Percentiles rank a stretch among this genome's conserved stretches.
Conservation (phyloP, 306 rosid species). For the Corylus heterophylla region DNA sequence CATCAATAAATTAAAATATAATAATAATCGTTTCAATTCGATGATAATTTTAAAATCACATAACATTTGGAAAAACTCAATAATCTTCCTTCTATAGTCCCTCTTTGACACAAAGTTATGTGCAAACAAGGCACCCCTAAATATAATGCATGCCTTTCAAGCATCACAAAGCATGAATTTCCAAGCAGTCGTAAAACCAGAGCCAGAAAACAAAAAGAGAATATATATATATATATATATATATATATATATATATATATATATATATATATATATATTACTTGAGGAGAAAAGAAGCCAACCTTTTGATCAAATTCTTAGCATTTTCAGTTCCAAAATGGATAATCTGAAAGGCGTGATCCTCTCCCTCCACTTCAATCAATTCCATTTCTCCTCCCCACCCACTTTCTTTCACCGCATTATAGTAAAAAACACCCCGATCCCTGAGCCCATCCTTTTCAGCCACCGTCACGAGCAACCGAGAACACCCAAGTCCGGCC, state of each 20-base stretch:
- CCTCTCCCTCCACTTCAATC: conserved; percentile 38
- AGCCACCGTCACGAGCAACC: conserved; percentile 36
- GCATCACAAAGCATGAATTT: neutral
- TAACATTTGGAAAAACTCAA: too few relatives aligned
- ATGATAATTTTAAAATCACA: too few relatives aligned
- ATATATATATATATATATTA: too few relatives aligned
- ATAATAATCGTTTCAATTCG: too few relatives aligned
- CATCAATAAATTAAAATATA: too few relatives aligned
- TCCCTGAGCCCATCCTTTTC: conserved; percentile 47
- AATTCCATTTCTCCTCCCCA: conserved; percentile 49
- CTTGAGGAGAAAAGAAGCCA: conserved; percentile 47
- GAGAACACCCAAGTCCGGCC: conserved; percentile 34
- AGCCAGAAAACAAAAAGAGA: neutral
- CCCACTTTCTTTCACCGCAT: conserved; percentile 43
- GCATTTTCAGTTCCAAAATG: conserved; percentile 37
- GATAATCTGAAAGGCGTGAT: conserved; percentile 43
- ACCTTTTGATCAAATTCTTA: conserved; percentile 25
- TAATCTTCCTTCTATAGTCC: too few relatives aligned
- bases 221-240: too few relatives aligned
- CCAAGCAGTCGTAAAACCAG: neutral
- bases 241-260: too few relatives aligned
- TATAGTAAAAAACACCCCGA: conserved; percentile 43
- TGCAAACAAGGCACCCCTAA: too few relatives aligned
- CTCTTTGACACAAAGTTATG: too few relatives aligned
- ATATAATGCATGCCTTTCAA: too few relatives aligned